Base-by-base conservation (phyloP, 2,329 filamentous ascomycete genomes). In the Aspergillus fijiensis region DNA sequence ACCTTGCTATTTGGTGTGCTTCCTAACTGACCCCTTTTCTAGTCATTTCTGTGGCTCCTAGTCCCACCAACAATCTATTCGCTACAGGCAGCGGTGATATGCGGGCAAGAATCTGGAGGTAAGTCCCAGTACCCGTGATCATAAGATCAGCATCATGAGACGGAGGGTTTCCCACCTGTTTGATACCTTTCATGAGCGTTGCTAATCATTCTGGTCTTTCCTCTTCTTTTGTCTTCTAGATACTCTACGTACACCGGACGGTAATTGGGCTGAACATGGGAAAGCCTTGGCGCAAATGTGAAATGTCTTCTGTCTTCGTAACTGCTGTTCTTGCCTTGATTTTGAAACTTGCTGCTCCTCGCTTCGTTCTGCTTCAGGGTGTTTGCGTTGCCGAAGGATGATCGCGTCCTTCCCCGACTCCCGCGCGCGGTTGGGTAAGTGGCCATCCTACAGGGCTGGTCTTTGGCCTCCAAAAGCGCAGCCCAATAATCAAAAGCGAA, bases 91-190 rank as follows among this genome's bases (percentile, higher is more conserved):
- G 93, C 67, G 95, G 95, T 70, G 95, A 99, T 75, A 96, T 96
- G 91, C 90, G 94, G 74, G 95, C 95, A 57, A 89, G 95, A 72
- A 98, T 99, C 79, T 99, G 95, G 95, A 92, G 90, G 70, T 97
- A 70, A 68, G 75, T 71, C 54, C 49, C 52, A 45, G 14, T 25
- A n/a, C 16, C 16, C 11, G 51, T 50, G 54, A 7, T 29, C 11
- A 49, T 25, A 21, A 25, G n/a, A 49, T 14, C 48, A 35, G 10
- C 14, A 35, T 7, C 14, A 42, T 23, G 23, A 23, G 51, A 23
- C 31, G 11, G 14, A 23, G 27, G 33, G 51, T 52, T 31, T 25
- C 19, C 39, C 16, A 48, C 49, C 51, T 35, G 48, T 39, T 39
- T 29, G 12, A 12, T 48, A 27, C 16, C 16, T 45, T 12, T 7